Conservation (phyloP, 208 protist genomes). For the Tritrichomonas foetus region DNA sequence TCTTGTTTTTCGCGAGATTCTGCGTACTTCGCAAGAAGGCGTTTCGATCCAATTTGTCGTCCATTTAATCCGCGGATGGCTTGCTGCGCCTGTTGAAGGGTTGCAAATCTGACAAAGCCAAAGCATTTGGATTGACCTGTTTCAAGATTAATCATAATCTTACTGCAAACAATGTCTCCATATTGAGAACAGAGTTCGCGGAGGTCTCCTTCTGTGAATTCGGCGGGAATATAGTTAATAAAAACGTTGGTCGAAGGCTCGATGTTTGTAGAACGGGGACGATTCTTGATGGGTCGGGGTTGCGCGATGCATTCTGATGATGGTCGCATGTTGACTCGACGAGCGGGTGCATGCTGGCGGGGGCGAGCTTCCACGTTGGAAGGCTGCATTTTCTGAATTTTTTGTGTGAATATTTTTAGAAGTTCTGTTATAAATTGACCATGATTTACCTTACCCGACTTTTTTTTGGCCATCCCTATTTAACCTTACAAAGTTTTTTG, state of each 20-base stretch:
- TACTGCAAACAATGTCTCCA: neutral
- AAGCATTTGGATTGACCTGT: neutral
- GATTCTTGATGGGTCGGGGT: too few relatives aligned
- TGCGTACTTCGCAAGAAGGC: neutral
- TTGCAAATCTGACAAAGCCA: neutral
- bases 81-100: neutral
- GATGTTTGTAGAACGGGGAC: neutral
- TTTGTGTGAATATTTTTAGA: too few relatives aligned
- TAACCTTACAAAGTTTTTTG: too few relatives aligned
- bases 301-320: too few relatives aligned
- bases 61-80: neutral
- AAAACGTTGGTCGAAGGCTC: neutral
- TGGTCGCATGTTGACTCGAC: too few relatives aligned
- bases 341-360: too few relatives aligned
- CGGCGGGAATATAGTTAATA: neutral
- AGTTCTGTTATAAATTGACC: too few relatives aligned
- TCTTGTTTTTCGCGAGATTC: neutral
- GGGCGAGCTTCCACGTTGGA: too few relatives aligned
- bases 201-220: neutral
- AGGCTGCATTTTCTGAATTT: too few relatives aligned
- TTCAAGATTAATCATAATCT: conserved; percentile 8
- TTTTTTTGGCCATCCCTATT: too few relatives aligned
- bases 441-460: too few relatives aligned
- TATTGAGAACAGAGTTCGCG: neutral
- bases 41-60: neutral